Evolutionary conservation across 1,139 yeast genomes (phyloP).

Genomic region (Geotrichum carabidarum): DNA sequence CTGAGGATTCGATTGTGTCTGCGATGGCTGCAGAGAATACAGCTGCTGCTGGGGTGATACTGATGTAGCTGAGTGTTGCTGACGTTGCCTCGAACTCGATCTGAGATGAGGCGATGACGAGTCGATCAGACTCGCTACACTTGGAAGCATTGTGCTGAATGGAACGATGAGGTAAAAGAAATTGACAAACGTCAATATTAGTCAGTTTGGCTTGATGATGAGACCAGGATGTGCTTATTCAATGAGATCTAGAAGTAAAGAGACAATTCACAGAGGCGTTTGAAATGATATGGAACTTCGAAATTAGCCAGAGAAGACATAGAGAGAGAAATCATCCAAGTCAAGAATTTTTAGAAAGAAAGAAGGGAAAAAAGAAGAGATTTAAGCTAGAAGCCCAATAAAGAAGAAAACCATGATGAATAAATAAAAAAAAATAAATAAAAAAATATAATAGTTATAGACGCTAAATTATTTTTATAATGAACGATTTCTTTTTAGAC

Average conservation of each 20-base stretch:
- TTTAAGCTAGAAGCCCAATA: not conserved
- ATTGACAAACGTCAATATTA: not conserved
- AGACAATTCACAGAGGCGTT: not conserved
- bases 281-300: no score
- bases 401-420: not conserved
- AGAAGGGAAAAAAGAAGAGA: constrained; percentile 1
- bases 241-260: not conserved
- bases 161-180: not conserved
- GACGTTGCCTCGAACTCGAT: not conserved
- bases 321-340: not conserved
- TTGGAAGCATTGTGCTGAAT: constrained; percentile 10
- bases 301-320: not conserved
- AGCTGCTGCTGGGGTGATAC: not conserved
- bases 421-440: not conserved
- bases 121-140: constrained; percentile 12
- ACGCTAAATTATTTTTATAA: not conserved
- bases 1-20: not conserved
- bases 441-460: not conserved
- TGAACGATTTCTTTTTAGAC: not conserved
- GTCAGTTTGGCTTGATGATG: not conserved
- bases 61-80: not conserved
- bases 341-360: not conserved
- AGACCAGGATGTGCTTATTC: not conserved
- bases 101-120: not conserved
- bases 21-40: not conserved